Conservation (phyloP, 202 grass and related monocot species). For the Eragrostis tef region DNA sequence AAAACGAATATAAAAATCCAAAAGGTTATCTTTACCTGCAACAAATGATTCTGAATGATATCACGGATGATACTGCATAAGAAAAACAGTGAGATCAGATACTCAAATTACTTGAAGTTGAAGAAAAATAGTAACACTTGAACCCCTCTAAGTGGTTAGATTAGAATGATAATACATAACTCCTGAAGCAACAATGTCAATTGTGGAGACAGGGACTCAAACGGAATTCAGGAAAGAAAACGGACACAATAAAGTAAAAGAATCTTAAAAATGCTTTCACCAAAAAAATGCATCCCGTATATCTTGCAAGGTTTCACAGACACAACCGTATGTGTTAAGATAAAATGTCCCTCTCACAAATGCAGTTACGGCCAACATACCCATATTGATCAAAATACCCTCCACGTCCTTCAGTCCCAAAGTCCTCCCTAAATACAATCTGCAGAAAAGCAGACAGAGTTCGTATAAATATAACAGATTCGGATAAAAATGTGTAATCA, state of each 20-base stretch:
- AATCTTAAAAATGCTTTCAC: too few relatives aligned
- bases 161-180: slow-evolving; percentile 26
- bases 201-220: neutral
- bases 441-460: slow-evolving; percentile 44
- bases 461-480: slow-evolving; percentile 2
- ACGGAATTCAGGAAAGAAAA: slow-evolving; percentile 23
- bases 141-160: neutral
- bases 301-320: neutral
- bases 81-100: slow-evolving; percentile 41
- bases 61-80: slow-evolving; percentile 94
- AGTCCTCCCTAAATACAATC: slow-evolving; percentile 96
- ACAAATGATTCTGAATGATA: slow-evolving; percentile 98
- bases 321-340: slow-evolving; percentile 14
- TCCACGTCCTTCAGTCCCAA: slow-evolving; percentile 97
- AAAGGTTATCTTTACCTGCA: slow-evolving; percentile 67
- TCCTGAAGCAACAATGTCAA: neutral
- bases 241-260: neutral
- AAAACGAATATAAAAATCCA: neutral
- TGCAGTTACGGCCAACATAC: slow-evolving; percentile 52
- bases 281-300: too few relatives aligned
- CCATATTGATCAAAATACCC: slow-evolving; percentile 99
- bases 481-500: slow-evolving; percentile 13
- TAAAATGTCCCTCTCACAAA: neutral
- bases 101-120: neutral
- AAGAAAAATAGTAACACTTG: neutral